phyloP scores from a whole-genome alignment of 2,329 filamentous ascomycete genomes.

The Colletotrichum orbiculare region DNA sequence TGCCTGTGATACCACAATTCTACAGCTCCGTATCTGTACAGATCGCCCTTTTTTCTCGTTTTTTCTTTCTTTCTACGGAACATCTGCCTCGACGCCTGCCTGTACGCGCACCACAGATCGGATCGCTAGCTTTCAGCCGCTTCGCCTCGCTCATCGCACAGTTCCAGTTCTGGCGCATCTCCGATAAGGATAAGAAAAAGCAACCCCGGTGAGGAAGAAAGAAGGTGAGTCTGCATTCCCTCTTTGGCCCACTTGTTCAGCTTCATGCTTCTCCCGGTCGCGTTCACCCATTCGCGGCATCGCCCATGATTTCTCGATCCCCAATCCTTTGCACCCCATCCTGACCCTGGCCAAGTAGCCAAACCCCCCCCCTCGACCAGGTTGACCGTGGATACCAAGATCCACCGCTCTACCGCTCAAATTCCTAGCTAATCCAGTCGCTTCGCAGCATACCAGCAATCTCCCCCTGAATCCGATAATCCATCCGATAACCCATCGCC shows the following conservation, averaged over 20 bases:
- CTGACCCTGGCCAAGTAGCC: conserved; percentile 25
- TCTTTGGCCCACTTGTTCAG: conserved; percentile 28
- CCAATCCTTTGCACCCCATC: conserved; percentile 11
- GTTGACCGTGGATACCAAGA: conserved; percentile 30
- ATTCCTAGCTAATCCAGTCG: conserved; percentile 31
- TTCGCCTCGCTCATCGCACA: background rate
- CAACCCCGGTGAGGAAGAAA: conserved; percentile 1
- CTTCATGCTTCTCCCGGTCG: conserved; percentile 6
- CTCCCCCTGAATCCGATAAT: conserved; percentile 36
- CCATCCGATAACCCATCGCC: conserved; percentile 27
- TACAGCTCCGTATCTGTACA: background rate
- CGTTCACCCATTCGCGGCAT: conserved; percentile 27
- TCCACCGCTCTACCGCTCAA: conserved; percentile 33
- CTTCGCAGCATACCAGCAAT: conserved; percentile 34
- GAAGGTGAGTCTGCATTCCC: conserved; percentile 26
- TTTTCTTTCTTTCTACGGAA: no score
- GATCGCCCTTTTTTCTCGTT: no score
- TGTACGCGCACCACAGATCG: background rate
- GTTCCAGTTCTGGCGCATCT: background rate
- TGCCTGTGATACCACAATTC: conserved; percentile 5
- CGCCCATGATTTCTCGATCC: conserved; percentile 13
- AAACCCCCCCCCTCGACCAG: conserved; percentile 22
- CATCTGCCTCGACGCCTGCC: background rate
- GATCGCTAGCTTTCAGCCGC: conserved; percentile 7
- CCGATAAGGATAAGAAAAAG: conserved; percentile 14